phyloP scores from a whole-genome alignment of 2,329 filamentous ascomycete genomes.

The Aspergillus sp. region DNA sequence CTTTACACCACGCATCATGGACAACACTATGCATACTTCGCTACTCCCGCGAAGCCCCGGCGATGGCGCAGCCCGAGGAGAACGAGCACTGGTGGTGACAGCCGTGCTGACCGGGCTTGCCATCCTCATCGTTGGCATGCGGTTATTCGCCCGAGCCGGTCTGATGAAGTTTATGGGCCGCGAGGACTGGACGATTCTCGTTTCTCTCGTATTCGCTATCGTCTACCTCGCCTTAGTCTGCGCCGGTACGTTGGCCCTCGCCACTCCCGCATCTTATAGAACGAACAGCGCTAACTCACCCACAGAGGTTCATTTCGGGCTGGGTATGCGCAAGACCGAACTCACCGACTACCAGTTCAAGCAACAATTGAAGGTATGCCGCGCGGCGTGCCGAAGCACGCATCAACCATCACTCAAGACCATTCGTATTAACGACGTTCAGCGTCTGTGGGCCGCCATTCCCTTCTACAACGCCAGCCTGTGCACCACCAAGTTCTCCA shows the following conservation, averaged over 20 bases:
- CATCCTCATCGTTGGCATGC: conserved; percentile 26
- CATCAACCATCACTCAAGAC: not conserved
- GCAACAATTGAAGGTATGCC: conserved; percentile 26
- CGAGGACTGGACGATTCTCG: conserved; percentile 33
- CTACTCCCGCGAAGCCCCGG: conserved; percentile 18
- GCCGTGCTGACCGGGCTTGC: conserved; percentile 27
- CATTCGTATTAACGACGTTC: not conserved
- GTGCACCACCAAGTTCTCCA: conserved; percentile 43
- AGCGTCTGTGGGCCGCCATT: conserved; percentile 33
- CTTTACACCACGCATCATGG: conserved; percentile 16
- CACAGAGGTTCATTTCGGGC: conserved; percentile 26
- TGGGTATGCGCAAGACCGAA: conserved; percentile 23
- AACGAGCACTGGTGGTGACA: conserved; percentile 30
- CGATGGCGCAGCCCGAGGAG: conserved; percentile 22
- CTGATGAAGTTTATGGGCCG: conserved; percentile 33
- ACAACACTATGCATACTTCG: conserved; percentile 10
- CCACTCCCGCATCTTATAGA: not conserved
- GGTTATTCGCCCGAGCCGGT: conserved; percentile 26
- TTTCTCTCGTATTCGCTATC: conserved; percentile 25
- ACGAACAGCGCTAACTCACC: conserved; percentile 5
- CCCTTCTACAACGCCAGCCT: conserved; percentile 35
- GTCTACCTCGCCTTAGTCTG: conserved; percentile 28
- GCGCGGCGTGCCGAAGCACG: not conserved
- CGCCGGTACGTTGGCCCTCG: conserved; percentile 21
- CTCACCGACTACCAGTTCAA: conserved; percentile 17